Percentiles rank a stretch among this genome's conserved stretches.
Evolutionary conservation across 805 yeast genomes (phyloP).

Genomic region (Priceomyces haplophilus): DNA sequence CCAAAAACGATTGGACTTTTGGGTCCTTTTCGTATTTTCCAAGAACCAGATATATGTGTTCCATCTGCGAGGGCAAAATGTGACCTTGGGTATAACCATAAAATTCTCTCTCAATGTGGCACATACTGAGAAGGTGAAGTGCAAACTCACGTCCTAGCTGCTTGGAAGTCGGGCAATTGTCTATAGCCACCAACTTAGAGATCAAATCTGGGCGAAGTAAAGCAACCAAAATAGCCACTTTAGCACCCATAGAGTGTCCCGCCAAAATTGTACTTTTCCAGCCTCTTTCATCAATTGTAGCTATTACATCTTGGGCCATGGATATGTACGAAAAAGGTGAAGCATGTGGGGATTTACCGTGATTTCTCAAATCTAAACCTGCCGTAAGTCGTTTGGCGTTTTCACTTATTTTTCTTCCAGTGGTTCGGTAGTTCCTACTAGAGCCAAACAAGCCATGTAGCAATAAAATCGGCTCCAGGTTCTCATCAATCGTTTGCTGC

Average conservation of each 20-base stretch:
- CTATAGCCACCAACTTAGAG: conserved; percentile 44
- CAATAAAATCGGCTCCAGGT: conserved; percentile 37
- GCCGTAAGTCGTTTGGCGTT: conserved; percentile 31
- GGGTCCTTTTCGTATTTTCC: conserved; percentile 21
- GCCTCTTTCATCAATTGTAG: conserved; percentile 24
- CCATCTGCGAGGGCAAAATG: conserved; percentile 4
- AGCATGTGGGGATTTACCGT: conserved; percentile 48
- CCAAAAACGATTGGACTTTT: conserved; percentile 34
- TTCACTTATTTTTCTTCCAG: conserved; percentile 34
- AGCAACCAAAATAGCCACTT: conserved; percentile 47
- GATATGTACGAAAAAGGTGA: conserved; percentile 44
- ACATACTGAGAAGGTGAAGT: conserved; percentile 38
- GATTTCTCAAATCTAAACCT: conserved; percentile 54
- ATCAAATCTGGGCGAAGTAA: conserved; percentile 40
- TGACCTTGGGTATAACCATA: conserved; percentile 25
- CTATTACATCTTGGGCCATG: conserved; percentile 42
- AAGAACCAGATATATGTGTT: conserved; percentile 21
- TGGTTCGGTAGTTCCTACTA: conserved; percentile 38
- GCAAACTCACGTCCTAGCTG: conserved; percentile 34
- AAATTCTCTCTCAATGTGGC: conserved; percentile 32
- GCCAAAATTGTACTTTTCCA: conserved; percentile 23
- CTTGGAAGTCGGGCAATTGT: conserved; percentile 43
- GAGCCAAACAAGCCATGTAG: conserved; percentile 58
- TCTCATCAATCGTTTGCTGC: conserved; percentile 3
- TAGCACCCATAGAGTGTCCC: conserved; percentile 66